Conservation (phyloP, 306 rosid genomes). For the Pyrus pyrifolia region DNA sequence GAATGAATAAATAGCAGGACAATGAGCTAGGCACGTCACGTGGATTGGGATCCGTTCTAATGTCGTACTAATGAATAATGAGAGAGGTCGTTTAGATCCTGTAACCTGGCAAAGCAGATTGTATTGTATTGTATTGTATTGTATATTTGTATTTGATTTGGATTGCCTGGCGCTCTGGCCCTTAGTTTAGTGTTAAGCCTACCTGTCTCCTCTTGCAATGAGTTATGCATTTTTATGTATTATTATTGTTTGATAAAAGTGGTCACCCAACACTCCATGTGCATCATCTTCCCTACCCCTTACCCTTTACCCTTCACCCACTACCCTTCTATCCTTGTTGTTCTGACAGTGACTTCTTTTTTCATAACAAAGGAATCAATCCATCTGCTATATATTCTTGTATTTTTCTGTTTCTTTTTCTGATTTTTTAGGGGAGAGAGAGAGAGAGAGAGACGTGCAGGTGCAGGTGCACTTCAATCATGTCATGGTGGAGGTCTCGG, state of each 20-base stretch:
- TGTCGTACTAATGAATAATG: background rate
- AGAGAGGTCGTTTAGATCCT: background rate
- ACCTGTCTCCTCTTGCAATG: background rate
- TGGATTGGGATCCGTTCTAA: slow-evolving; percentile 31
- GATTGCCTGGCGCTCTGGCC: too few species aligned
- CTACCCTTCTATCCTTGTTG: slow-evolving; percentile 19
- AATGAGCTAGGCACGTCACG: slow-evolving; percentile 18
- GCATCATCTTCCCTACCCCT: slow-evolving; percentile 25
- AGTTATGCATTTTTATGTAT: too few species aligned
- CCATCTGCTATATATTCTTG: background rate
- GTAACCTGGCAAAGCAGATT: background rate
- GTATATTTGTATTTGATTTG: too few species aligned
- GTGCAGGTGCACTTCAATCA: too few species aligned
- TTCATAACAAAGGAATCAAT: slow-evolving; percentile 44
- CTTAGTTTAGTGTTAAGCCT: slow-evolving; percentile 2
- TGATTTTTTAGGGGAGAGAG: slow-evolving; percentile 12
- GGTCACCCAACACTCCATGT: slow-evolving; percentile 63
- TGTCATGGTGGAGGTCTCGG: too few species aligned
- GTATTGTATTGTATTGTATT: too few species aligned
- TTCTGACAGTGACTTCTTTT: slow-evolving; percentile 35
- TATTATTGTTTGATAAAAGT: slow-evolving; percentile 1
- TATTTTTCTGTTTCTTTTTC: background rate
- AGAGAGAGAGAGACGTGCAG: slow-evolving; percentile 7
- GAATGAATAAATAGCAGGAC: background rate
- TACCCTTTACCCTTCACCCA: too few species aligned